These are phyloP conservation scores for Colletotrichum tamarilloi DNA, from an alignment of 2,329 filamentous ascomycete genomes.

Conservation along the genomic window DNA sequence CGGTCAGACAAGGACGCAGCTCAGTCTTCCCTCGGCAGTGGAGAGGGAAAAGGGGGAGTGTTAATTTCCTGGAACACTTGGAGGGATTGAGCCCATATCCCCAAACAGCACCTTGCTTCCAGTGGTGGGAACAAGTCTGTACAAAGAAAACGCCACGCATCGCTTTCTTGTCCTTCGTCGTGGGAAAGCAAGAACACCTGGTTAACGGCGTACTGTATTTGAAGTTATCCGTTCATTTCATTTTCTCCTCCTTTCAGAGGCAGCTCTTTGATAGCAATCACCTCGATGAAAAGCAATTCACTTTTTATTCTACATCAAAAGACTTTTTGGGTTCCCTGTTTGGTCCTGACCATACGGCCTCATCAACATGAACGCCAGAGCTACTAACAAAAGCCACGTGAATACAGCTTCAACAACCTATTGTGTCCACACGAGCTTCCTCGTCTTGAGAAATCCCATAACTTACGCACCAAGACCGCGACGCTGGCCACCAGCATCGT, in stretches of 20 bases:
- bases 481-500: slow-evolving; percentile 59
- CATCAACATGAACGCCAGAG: slow-evolving; percentile 17
- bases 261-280: neutral
- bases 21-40: neutral
- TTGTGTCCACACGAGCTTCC: neutral
- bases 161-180: neutral
- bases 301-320: slow-evolving; percentile 21
- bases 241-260: neutral
- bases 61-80: slow-evolving; percentile 10
- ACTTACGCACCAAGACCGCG: slow-evolving; percentile 64
- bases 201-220: slow-evolving; percentile 22
- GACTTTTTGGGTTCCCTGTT: slow-evolving; percentile 1
- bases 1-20: slow-evolving; percentile 6
- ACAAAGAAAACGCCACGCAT: slow-evolving; percentile 18
- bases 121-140: slow-evolving; percentile 14
- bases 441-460: neutral
- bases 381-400: neutral
- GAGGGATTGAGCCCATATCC: neutral
- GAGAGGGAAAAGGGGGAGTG: neutral
- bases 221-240: neutral
- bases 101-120: neutral
- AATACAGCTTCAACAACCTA: slow-evolving; percentile 18
- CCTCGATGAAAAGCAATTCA: slow-evolving; percentile 17
- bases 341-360: neutral
- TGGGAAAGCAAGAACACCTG: slow-evolving; percentile 22